These are phyloP conservation scores for Colletotrichum kahawae DNA, from an alignment of 2,329 filamentous ascomycete species.

Conservation along the genomic window DNA sequence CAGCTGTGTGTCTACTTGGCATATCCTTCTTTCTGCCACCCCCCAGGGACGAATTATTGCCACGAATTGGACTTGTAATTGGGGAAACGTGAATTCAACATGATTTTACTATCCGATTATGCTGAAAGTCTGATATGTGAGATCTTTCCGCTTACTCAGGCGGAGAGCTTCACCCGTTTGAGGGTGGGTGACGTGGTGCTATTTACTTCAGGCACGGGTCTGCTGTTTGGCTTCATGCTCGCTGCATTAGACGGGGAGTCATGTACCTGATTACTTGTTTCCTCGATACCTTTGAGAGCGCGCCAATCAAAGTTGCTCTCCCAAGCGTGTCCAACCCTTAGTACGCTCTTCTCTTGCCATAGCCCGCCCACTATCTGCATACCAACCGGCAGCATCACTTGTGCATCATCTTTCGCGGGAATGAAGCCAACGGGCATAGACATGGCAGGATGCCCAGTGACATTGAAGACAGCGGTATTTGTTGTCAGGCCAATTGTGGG, in stretches of 20 bases:
- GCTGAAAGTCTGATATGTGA: neutral
- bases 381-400: constrained; percentile 51
- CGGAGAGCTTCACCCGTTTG: constrained; percentile 7
- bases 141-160: neutral
- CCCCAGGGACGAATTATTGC: neutral
- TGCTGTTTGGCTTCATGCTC: neutral
- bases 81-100: neutral
- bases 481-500: constrained; percentile 58
- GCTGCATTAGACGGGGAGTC: neutral
- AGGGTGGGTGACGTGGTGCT: neutral
- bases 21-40: neutral
- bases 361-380: constrained; percentile 60
- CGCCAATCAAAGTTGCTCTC: constrained; percentile 51
- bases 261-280: neutral
- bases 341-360: constrained; percentile 54
- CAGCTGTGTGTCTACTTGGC: neutral
- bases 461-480: constrained; percentile 63
- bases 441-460: constrained; percentile 61
- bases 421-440: constrained; percentile 55
- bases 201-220: neutral
- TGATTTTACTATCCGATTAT: neutral
- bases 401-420: constrained; percentile 40
- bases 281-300: neutral
- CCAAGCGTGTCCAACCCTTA: constrained; percentile 44
- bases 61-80: neutral